Conservation (phyloP, 371 early-diverging fungal species). For the Cokeromyces recurvatus region DNA sequence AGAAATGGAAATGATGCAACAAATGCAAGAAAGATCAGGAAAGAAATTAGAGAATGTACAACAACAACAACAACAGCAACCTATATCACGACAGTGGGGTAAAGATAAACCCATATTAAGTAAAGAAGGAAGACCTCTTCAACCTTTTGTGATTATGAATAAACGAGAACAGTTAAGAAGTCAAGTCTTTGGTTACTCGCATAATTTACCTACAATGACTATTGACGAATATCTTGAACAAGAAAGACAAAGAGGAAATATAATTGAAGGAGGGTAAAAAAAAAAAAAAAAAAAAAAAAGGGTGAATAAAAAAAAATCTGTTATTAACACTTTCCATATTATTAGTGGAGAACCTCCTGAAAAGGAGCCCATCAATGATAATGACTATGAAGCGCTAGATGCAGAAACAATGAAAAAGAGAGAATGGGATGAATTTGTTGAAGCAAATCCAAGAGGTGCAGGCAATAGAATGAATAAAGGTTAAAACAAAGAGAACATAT, state of each 20-base stretch:
- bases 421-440: constrained; percentile 92
- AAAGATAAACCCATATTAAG: constrained; percentile 51
- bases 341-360: constrained; percentile 53
- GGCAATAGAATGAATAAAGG: constrained; percentile 61
- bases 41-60: constrained; percentile 11
- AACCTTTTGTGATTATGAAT: constrained; percentile 88
- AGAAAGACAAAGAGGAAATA: constrained; percentile 84
- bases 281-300: constrained; percentile 2
- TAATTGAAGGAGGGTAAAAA: constrained; percentile 80
- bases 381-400: constrained; percentile 79
- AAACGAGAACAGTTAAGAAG: constrained; percentile 68
- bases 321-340: too few relatives aligned
- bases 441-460: constrained; percentile 87
- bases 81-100: too few relatives aligned
- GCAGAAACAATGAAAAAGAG: constrained; percentile 79
- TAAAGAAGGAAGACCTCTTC: constrained; percentile 66
- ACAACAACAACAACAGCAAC: constrained; percentile 3
- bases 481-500: constrained; percentile 2
- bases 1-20: constrained; percentile 50
- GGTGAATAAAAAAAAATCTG: neutral
- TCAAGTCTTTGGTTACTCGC: constrained; percentile 84
- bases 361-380: constrained; percentile 67
- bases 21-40: constrained; percentile 20
- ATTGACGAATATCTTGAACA: constrained; percentile 91
- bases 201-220: constrained; percentile 93